Conservation (phyloP, 441 rosid genomes). For the Aleurites moluccanus region DNA sequence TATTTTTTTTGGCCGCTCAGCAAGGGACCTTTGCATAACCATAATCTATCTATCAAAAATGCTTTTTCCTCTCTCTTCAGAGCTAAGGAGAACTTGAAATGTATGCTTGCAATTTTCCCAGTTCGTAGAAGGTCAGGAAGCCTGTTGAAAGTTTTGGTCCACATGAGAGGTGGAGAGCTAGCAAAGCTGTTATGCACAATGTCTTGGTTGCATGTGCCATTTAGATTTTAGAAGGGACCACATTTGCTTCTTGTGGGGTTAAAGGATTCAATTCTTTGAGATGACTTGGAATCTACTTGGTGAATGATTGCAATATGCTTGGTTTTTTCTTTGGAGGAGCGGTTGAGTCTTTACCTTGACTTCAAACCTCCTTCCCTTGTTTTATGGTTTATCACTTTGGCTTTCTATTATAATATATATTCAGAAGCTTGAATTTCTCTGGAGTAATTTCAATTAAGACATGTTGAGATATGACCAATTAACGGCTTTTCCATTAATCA, state of each 20-base stretch:
- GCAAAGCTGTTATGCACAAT: slow-evolving; percentile 1
- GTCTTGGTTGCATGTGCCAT: slow-evolving; percentile 12
- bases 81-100: background rate
- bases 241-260: slow-evolving; percentile 29
- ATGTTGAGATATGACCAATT: slow-evolving; percentile 2
- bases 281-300: slow-evolving; percentile 11
- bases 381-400: background rate
- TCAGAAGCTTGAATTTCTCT: background rate
- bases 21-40: background rate
- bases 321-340: background rate
- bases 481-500: background rate
- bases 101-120: background rate
- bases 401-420: background rate
- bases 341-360: slow-evolving; percentile 7
- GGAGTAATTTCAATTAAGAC: background rate
- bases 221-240: slow-evolving; percentile 2
- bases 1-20: no score
- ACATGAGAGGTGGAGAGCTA: slow-evolving; percentile 7
- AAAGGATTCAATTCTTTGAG: slow-evolving; percentile 15
- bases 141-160: slow-evolving; percentile 2
- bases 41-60: background rate
- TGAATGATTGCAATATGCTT: slow-evolving; percentile 11
- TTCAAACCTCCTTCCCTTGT: background rate
- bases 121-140: background rate
- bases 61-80: background rate